Conservation (phyloP, 257 asterid species). For the Handroanthus guayacan region DNA sequence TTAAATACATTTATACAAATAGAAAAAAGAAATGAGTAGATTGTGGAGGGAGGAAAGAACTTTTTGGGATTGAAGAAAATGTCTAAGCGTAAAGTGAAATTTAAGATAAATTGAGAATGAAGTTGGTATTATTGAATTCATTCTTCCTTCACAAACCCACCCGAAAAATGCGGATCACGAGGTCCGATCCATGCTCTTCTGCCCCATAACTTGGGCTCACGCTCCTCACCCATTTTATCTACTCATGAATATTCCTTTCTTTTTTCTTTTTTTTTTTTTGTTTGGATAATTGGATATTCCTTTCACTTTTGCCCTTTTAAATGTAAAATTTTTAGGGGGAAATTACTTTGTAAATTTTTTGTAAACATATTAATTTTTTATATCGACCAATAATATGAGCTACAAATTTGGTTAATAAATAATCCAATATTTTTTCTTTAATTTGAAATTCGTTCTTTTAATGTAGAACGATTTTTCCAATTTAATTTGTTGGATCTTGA, state of each 20-base stretch:
- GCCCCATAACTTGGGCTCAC: slow-evolving; percentile 15
- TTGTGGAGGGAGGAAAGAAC: slow-evolving; percentile 45
- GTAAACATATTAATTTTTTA: no score
- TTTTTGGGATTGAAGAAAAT: slow-evolving; percentile 38
- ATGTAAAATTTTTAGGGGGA: no score
- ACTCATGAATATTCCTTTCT: not conserved
- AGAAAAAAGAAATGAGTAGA: slow-evolving; percentile 26
- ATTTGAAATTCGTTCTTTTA: no score
- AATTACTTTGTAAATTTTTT: no score
- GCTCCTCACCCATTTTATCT: not conserved
- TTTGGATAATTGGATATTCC: no score
- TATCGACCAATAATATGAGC: no score
- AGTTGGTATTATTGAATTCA: slow-evolving; percentile 10
- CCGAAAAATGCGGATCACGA: slow-evolving; percentile 61
- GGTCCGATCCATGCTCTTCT: slow-evolving; percentile 54
- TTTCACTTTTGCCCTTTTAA: no score
- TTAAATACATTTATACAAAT: not conserved
- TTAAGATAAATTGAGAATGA: not conserved
- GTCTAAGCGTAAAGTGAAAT: not conserved
- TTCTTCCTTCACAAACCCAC: slow-evolving; percentile 14
- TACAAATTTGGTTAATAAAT: no score
- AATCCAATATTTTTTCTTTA: no score
- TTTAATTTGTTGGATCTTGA: no score
- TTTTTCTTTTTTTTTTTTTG: no score
- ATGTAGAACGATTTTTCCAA: no score